phyloP scores from a whole-genome alignment of 1,284 basidiomycete species.

The Ustilago loliicola region DNA sequence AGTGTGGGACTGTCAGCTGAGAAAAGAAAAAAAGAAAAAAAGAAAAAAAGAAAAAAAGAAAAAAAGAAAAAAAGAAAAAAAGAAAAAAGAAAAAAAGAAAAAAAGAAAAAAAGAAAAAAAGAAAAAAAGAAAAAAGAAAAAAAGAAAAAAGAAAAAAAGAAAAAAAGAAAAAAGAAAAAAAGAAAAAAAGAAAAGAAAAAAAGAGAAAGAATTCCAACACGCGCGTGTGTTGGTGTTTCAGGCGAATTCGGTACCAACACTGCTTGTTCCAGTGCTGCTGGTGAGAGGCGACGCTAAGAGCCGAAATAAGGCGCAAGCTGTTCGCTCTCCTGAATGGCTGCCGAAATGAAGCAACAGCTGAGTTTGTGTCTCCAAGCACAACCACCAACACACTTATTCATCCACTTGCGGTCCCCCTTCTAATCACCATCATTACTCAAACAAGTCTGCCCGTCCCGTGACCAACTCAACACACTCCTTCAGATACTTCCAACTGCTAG shows the following conservation, averaged over 20 bases:
- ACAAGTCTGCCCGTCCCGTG: background rate
- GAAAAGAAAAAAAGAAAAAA: background rate
- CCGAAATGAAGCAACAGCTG: slow-evolving; percentile 1
- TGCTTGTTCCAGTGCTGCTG: background rate
- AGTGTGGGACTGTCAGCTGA: background rate
- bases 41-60: background rate
- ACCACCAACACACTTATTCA: background rate
- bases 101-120: no score
- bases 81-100: no score
- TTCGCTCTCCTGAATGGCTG: slow-evolving; percentile 8
- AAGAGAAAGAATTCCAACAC: slow-evolving; percentile 6
- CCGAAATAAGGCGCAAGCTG: slow-evolving; percentile 1
- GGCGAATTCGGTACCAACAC: background rate
- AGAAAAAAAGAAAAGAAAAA: no score
- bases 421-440: background rate
- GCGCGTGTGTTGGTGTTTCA: slow-evolving; percentile 23
- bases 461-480: background rate
- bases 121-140: background rate
- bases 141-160: background rate
- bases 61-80: no score
- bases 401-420: background rate
- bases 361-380: background rate
- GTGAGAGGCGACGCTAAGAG: background rate
- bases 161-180: no score
- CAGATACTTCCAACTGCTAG: background rate